Conservation (phyloP, 257 asterid species). For the Echites panduratus region DNA sequence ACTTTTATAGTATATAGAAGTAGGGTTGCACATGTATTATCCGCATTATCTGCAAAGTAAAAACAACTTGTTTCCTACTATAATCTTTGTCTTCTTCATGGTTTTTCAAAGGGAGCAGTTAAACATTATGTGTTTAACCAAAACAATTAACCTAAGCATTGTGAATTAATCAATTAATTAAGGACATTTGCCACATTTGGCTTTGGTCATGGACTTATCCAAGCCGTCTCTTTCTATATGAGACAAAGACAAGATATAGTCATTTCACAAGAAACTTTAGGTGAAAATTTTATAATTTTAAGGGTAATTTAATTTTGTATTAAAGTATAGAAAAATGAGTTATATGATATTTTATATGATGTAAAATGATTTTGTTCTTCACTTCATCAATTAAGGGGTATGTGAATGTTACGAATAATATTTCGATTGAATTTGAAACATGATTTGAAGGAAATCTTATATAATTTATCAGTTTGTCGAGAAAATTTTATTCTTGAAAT, state of each 20-base stretch:
- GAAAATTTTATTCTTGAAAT: no score
- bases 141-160: slow-evolving; percentile 22
- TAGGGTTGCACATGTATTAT: slow-evolving; percentile 53
- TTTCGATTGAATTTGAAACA: no score
- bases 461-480: no score
- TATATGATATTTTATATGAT: no score
- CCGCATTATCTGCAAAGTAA: slow-evolving; percentile 52
- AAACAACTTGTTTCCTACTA: slow-evolving; percentile 20
- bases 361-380: no score
- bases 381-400: no score
- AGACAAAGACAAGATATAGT: slow-evolving; percentile 12
- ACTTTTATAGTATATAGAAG: background rate
- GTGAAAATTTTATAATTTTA: slow-evolving; percentile 26
- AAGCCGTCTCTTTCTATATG: background rate
- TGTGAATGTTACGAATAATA: no score
- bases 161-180: background rate
- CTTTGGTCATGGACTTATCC: background rate
- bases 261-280: slow-evolving; percentile 18
- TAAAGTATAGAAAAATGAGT: no score
- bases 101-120: slow-evolving; percentile 82
- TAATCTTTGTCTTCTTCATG: slow-evolving; percentile 46
- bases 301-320: no score
- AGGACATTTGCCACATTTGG: slow-evolving; percentile 1
- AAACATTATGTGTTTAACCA: slow-evolving; percentile 23
- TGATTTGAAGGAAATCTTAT: no score